These are phyloP conservation scores for Suillus ampliporus DNA, from an alignment of 768 basidiomycete genomes.

Conservation along the genomic window DNA sequence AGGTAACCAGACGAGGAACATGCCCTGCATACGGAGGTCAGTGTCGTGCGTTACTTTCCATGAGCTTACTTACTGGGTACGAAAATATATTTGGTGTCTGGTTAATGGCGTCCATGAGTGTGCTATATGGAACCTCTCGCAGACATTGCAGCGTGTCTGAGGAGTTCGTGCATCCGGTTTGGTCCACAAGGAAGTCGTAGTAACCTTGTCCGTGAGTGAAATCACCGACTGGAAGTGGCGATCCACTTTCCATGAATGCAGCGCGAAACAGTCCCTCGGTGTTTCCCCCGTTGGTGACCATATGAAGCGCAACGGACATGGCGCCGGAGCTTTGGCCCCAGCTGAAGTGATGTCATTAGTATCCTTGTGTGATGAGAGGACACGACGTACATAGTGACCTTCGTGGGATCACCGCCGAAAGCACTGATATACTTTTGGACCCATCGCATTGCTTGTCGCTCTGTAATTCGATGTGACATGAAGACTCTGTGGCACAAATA, in stretches of 20 bases:
- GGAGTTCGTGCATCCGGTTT: constrained; percentile 35
- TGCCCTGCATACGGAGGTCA: not conserved
- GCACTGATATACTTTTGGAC: constrained; percentile 61
- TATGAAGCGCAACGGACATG: constrained; percentile 37
- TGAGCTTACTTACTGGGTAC: constrained; percentile 32
- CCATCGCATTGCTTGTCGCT: constrained; percentile 52
- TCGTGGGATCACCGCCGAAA: constrained; percentile 65
- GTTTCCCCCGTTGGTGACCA: constrained; percentile 33
- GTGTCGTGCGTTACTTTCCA: not conserved
- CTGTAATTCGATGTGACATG: constrained; percentile 17
- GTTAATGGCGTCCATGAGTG: constrained; percentile 39
- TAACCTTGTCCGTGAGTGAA: constrained; percentile 27
- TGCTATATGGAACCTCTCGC: constrained; percentile 34
- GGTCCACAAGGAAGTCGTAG: constrained; percentile 37
- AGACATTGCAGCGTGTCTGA: constrained; percentile 41
- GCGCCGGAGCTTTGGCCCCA: constrained; percentile 48
- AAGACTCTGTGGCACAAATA: not conserved
- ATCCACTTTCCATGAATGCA: constrained; percentile 48
- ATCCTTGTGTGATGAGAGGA: constrained; percentile 2
- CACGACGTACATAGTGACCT: constrained; percentile 41
- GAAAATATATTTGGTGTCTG: constrained; percentile 35
- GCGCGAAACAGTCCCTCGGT: constrained; percentile 31
- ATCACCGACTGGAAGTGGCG: constrained; percentile 31
- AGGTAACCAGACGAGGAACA: constrained; percentile 43
- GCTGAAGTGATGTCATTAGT: constrained; percentile 8